A percentile compares a stretch with the other conserved stretches of the same genome.
phyloP scores from a whole-genome alignment of 2,329 filamentous ascomycete species.

The Fusarium verticillioides region DNA sequence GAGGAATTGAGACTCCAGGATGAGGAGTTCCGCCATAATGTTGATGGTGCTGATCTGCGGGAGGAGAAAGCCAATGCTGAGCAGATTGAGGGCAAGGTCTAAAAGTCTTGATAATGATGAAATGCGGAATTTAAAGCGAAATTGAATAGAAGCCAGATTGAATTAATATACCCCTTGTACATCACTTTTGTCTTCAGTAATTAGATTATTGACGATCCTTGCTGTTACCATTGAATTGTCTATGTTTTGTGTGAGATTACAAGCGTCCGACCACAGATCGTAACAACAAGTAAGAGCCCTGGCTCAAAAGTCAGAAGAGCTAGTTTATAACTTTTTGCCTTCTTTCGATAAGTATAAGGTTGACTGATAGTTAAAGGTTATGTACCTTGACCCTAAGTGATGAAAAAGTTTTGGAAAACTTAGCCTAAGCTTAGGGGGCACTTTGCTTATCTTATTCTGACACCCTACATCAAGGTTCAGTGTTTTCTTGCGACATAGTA shows the following conservation, averaged over 20 bases:
- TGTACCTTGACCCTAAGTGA: no score
- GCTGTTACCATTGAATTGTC: neutral
- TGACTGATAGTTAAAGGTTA: neutral
- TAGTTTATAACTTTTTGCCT: neutral
- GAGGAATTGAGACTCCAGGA: constrained; percentile 53
- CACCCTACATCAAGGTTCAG: no score
- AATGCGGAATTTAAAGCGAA: neutral
- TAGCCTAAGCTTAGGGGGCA: no score
- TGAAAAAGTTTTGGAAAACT: no score
- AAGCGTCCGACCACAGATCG: neutral
- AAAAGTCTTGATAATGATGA: neutral
- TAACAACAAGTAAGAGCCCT: accelerated
- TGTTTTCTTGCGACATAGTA: no score
- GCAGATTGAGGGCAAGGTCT: constrained; percentile 40
- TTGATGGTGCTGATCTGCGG: constrained; percentile 40
- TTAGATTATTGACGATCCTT: no score
- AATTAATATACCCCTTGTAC: neutral
- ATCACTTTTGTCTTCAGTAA: neutral
- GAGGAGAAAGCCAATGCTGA: constrained; percentile 46
- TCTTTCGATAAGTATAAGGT: no score
- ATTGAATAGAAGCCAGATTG: neutral
- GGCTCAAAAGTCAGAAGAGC: neutral
- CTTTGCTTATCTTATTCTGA: no score
- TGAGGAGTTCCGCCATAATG: constrained; percentile 48
- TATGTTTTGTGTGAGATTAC: neutral